Percentiles rank a stretch among this genome's conserved stretches.
These are phyloP conservation scores for Blastobotrys mokoenaii DNA, from an alignment of 805 yeast species.

Conservation along the genomic window DNA sequence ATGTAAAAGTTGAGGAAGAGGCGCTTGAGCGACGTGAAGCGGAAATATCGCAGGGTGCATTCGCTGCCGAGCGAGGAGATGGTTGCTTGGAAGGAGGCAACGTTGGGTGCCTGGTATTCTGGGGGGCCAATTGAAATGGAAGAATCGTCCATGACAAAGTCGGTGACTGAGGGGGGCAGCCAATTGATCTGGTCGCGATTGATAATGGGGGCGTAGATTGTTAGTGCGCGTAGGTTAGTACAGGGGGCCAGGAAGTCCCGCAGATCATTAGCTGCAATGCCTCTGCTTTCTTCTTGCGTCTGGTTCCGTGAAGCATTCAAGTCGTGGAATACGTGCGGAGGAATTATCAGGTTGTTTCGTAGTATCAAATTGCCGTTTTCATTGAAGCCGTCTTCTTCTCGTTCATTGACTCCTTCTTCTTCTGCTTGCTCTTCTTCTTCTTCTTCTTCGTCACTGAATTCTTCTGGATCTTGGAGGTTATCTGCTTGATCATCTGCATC, in stretches of 20 bases:
- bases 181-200: not conserved
- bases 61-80: not conserved
- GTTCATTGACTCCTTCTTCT: no score
- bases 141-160: not conserved
- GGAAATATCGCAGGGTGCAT: not conserved
- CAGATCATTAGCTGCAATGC: not conserved
- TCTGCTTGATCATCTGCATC: no score
- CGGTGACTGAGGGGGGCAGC: not conserved
- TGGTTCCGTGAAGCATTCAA: no score
- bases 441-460: no score
- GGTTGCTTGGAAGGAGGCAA: not conserved
- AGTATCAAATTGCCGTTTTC: no score
- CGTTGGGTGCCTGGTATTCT: not conserved
- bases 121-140: not conserved
- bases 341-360: no score
- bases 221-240: not conserved
- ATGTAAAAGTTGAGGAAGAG: not conserved
- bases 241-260: not conserved
- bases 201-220: not conserved
- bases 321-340: no score
- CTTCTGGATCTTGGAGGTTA: no score
- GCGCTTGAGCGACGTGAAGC: not conserved
- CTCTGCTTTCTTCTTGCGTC: not conserved
- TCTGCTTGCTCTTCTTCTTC: no score
- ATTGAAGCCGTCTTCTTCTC: no score